Evolutionary conservation across 2,329 filamentous ascomycete genomes (phyloP), one percentile per base, ranked within the genome.

Genomic region (Pseudogymnoascus destructans): DNA sequence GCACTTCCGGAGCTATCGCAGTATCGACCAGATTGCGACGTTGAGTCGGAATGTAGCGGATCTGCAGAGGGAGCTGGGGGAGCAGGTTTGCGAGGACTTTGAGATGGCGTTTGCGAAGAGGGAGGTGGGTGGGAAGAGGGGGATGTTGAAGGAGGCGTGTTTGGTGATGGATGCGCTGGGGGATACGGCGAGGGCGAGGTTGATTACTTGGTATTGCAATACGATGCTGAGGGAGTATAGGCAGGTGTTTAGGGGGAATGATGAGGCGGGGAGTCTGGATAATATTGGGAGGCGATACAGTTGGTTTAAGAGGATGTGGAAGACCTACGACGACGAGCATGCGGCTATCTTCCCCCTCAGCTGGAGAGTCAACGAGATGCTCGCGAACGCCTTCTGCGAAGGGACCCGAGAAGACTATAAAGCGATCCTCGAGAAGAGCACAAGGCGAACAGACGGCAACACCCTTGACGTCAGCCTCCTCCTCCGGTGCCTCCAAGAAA

Each of bases 81-180:
- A 98, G 74, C 93, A 98, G 72, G 86, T 98, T n/a, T 98, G 93
- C 70, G 93, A 97, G 73, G 93, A 98, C 72, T 98, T 98, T 69
- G 93, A 98, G 75, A 80, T 96, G 60, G 87, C 88, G 0, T 98
- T 97, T 72, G 86, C 91, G 17, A 95, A 92, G 71, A 85, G 83
- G 19, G 92, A 97, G 71, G 83, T 95, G 11, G 76, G 77, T 2
- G 75, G 81, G 59, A 84, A 84, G 64, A 83, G 81, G 64, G 79
- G 77, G 11, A 84, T 85, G 69, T 78, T 98, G 59, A 77, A 86
- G 33, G 93, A 98, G 72, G 90, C 89, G 0, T 97, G 93, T 70
- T 76, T 88, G 62, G 92, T 98, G 35, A 92, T 96, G 80, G 93
- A 98, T 74, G 89, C 93, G 10, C 76, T 98, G 17, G 93, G 93